Percentiles rank a stretch among this genome's conserved stretches.
Conservation (phyloP, 1,284 basidiomycete genomes). For the Baeospora myosura region DNA sequence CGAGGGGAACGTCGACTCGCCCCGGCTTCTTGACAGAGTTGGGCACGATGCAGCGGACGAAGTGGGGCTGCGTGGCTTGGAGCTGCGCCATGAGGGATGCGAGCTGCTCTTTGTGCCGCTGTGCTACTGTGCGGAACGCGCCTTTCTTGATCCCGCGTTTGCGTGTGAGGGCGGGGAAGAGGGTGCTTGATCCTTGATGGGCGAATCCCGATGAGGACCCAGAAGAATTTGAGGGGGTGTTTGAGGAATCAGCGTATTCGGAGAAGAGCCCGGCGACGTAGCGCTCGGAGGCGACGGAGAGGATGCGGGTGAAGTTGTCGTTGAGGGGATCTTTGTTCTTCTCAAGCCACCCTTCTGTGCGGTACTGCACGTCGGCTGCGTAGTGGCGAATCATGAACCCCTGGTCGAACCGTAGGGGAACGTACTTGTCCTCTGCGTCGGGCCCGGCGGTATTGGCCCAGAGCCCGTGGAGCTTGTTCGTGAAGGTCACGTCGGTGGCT, state of each 20-base stretch:
- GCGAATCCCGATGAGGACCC: no score
- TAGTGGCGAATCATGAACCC: conserved; percentile 97
- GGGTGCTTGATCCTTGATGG: conserved; percentile 33
- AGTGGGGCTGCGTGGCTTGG: conserved; percentile 93
- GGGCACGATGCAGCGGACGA: conserved; percentile 97
- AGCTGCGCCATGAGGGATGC: conserved; percentile 89
- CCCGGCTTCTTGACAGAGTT: conserved; percentile 91
- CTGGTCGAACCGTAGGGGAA: conserved; percentile 82
- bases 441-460: conserved; percentile 49
- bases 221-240: conserved; percentile 16
- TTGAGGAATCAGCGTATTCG: conserved; percentile 62
- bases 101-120: conserved; percentile 95
- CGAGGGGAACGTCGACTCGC: conserved; percentile 87
- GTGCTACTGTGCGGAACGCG: conserved; percentile 93
- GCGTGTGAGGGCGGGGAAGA: conserved; percentile 54
- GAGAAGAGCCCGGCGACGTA: conserved; percentile 82
- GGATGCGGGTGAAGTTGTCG: conserved; percentile 88
- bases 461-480: conserved; percentile 79
- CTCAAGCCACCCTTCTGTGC: conserved; percentile 94
- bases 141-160: conserved; percentile 88
- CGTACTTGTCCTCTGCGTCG: conserved; percentile 81
- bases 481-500: conserved; percentile 92
- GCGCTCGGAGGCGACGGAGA: conserved; percentile 77
- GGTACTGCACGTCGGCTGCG: conserved; percentile 94
- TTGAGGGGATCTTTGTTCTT: conserved; percentile 99